Conservation (phyloP, 2,329 filamentous ascomycete species). For the Fusarium sp. region DNA sequence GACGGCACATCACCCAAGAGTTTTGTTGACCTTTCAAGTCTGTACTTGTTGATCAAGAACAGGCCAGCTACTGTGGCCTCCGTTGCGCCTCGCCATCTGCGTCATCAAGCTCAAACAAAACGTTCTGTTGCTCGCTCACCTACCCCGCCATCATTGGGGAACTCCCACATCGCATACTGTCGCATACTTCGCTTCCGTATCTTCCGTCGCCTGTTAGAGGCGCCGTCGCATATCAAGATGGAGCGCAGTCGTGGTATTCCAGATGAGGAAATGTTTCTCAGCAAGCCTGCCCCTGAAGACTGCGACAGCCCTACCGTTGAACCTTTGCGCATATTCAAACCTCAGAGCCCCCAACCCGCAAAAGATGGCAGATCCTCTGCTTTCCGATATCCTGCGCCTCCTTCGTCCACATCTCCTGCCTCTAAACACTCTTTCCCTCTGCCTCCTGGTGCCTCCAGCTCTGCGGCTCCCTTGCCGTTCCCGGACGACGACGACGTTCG, state of each 20-base stretch:
- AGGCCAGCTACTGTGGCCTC: slow-evolving; percentile 3
- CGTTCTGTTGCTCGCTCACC: background rate
- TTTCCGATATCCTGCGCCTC: slow-evolving; percentile 62
- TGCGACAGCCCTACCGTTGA: slow-evolving; percentile 81
- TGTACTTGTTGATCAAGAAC: slow-evolving; percentile 13
- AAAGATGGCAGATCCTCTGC: slow-evolving; percentile 50
- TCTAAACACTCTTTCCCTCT: slow-evolving; percentile 69
- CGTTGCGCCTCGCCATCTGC: background rate
- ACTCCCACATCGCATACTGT: slow-evolving; percentile 15
- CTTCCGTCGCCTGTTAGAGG: slow-evolving; percentile 5
- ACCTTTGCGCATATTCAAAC: slow-evolving; percentile 86
- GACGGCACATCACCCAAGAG: background rate
- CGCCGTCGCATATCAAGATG: slow-evolving; percentile 49
- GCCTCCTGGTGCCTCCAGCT: slow-evolving; percentile 75
- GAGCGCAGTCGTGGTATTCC: slow-evolving; percentile 70
- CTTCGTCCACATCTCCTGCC: slow-evolving; percentile 52
- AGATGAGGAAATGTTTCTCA: slow-evolving; percentile 87
- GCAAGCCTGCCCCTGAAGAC: slow-evolving; percentile 60
- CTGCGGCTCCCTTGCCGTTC: slow-evolving; percentile 73
- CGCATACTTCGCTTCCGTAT: background rate
- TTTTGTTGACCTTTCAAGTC: background rate
- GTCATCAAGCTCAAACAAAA: slow-evolving; percentile 9
- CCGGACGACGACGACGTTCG: slow-evolving; percentile 73
- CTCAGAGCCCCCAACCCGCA: slow-evolving; percentile 69
- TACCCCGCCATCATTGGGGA: slow-evolving; percentile 28